phyloP scores from a whole-genome alignment of 148 eudicot genomes.

The Nepenthes mirabilis region DNA sequence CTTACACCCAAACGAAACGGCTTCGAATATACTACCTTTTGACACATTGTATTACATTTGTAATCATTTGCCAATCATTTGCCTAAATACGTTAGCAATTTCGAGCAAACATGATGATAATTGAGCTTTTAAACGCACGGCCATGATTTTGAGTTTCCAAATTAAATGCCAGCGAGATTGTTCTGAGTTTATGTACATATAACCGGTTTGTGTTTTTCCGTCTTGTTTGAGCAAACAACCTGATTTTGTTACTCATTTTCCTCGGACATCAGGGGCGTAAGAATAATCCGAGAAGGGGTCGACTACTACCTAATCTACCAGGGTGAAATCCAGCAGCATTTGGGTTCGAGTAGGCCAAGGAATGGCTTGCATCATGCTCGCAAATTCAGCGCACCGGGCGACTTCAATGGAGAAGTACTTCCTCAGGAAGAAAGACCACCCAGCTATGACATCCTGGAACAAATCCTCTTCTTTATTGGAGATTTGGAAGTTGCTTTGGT shows the following conservation, averaged over 20 bases:
- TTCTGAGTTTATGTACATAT: too few relatives aligned
- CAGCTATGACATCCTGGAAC: slow-evolving; percentile 42
- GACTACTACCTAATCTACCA: slow-evolving; percentile 53
- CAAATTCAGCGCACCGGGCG: slow-evolving; percentile 6
- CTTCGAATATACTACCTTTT: too few relatives aligned
- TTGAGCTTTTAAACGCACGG: too few relatives aligned
- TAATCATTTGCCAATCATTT: too few relatives aligned
- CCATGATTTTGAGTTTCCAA: too few relatives aligned
- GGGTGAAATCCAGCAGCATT: slow-evolving; percentile 58
- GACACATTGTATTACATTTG: too few relatives aligned
- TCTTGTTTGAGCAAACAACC: neutral
- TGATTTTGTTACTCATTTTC: neutral
- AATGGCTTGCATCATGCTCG: slow-evolving; percentile 4
- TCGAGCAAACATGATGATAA: too few relatives aligned
- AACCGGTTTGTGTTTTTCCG: neutral
- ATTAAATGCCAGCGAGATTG: too few relatives aligned
- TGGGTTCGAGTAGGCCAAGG: slow-evolving; percentile 42
- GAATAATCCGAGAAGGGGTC: slow-evolving; percentile 69
- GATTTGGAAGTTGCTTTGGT: slow-evolving; percentile 64
- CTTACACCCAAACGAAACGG: too few relatives aligned
- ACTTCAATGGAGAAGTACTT: slow-evolving; percentile 10
- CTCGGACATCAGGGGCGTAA: slow-evolving; percentile 39
- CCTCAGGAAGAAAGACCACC: slow-evolving; percentile 8
- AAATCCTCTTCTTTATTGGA: slow-evolving; percentile 72
- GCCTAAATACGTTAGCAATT: too few relatives aligned